Conservation (phyloP, 129 eudicot species). For the Solidago caesia region DNA sequence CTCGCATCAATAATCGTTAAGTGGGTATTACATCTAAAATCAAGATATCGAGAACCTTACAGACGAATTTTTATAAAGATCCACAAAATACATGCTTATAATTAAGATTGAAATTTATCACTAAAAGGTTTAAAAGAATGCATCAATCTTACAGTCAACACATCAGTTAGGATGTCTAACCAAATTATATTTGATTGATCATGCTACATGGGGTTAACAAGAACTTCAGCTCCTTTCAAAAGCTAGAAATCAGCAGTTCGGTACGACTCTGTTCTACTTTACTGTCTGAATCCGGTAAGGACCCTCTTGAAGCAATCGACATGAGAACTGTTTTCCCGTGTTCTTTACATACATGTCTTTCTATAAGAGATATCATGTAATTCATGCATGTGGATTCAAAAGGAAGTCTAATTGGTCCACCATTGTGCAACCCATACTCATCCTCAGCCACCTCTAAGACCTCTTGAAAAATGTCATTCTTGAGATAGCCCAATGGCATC, state of each 20-base stretch:
- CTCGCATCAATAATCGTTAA: too few species aligned
- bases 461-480: background rate
- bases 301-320: background rate
- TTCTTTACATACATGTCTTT: background rate
- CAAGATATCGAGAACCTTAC: too few species aligned
- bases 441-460: background rate
- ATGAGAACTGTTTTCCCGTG: background rate
- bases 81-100: background rate
- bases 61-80: background rate
- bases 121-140: too few species aligned
- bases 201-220: too few species aligned
- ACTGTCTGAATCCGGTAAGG: background rate
- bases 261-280: background rate
- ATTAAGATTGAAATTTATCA: too few species aligned
- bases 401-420: background rate
- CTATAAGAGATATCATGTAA: background rate
- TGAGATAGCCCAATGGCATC: slow-evolving; percentile 3
- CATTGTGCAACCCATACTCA: background rate
- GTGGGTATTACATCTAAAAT: too few species aligned
- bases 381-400: background rate
- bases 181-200: too few species aligned
- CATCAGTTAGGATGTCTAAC: too few species aligned
- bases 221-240: background rate
- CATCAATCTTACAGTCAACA: background rate
- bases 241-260: background rate